Percentiles rank a stretch among this genome's conserved stretches.
These are phyloP conservation scores for Candida maesae DNA, from an alignment of 805 yeast species.

Conservation along the genomic window DNA sequence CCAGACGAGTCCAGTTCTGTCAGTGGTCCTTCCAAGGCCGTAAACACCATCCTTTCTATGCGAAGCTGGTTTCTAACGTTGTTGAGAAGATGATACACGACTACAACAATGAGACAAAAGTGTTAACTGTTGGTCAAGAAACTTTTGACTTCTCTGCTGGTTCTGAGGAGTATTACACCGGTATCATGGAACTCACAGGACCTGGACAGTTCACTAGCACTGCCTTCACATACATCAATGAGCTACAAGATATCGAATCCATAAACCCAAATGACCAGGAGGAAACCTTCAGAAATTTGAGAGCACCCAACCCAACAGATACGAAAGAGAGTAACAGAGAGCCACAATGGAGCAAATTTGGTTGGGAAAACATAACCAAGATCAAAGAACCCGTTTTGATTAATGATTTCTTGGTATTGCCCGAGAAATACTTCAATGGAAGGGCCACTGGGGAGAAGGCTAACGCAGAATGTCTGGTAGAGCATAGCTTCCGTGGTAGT, in stretches of 20 bases:
- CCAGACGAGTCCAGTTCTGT: constrained; percentile 55
- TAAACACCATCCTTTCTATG: constrained; percentile 57
- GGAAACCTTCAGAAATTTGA: constrained; percentile 2
- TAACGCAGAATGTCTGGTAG: constrained; percentile 10
- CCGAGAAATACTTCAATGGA: constrained; percentile 19
- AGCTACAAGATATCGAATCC: constrained; percentile 1
- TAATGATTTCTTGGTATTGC: constrained; percentile 19
- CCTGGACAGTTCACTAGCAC: constrained; percentile 48
- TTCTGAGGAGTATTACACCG: constrained; percentile 56
- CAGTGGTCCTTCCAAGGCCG: constrained; percentile 61
- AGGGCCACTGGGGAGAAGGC: constrained; percentile 3
- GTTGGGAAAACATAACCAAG: constrained; percentile 23
- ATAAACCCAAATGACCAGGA: constrained; percentile 16
- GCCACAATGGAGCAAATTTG: constrained; percentile 14
- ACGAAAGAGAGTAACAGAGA: constrained; percentile 7
- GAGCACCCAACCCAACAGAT: constrained; percentile 10
- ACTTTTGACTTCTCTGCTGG: constrained; percentile 39
- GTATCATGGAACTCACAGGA: constrained; percentile 53
- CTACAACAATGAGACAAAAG: constrained; percentile 29
- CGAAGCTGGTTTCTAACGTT: constrained; percentile 50
- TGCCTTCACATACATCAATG: constrained; percentile 17
- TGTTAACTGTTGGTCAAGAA: constrained; percentile 22
- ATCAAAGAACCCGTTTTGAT: constrained; percentile 17
- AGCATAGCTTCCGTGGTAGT: constrained; percentile 16
- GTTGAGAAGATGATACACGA: constrained; percentile 46